A percentile compares a stretch with the other conserved stretches of the same genome.
These are phyloP conservation scores for Dryas drummondii DNA, from an alignment of 306 rosid genomes.

Conservation along the genomic window DNA sequence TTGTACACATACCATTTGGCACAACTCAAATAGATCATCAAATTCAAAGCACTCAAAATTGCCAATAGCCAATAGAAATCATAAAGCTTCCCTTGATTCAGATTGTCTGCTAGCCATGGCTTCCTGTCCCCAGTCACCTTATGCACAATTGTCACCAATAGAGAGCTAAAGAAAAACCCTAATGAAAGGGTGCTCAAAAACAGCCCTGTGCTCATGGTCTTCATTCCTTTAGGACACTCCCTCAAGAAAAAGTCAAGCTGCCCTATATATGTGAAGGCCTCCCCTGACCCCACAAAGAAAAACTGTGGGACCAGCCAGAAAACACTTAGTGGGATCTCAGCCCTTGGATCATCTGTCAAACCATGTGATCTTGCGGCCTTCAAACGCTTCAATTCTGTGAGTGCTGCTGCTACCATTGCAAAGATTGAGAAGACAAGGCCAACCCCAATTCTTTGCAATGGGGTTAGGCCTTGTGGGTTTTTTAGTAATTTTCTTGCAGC, in stretches of 20 bases:
- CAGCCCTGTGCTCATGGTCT: constrained; percentile 87
- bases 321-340: constrained; percentile 50
- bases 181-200: constrained; percentile 75
- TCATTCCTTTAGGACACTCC: constrained; percentile 93
- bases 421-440: constrained; percentile 58
- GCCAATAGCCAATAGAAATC: constrained; percentile 86
- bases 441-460: constrained; percentile 66
- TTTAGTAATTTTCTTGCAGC: constrained; percentile 37
- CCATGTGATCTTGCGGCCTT: constrained; percentile 37
- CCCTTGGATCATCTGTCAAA: constrained; percentile 28
- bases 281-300: constrained; percentile 77
- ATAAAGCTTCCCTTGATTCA: constrained; percentile 73
- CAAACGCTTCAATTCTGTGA: constrained; percentile 55
- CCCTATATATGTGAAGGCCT: constrained; percentile 82
- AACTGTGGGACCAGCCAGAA: constrained; percentile 84
- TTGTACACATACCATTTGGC: constrained; percentile 89
- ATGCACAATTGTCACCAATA: constrained; percentile 64
- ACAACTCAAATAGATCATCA: constrained; percentile 52
- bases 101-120: constrained; percentile 84
- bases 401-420: constrained; percentile 61
- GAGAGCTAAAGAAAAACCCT: constrained; percentile 78
- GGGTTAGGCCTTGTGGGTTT: constrained; percentile 54
- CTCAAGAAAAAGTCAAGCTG: constrained; percentile 75
- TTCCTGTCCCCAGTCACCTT: constrained; percentile 46
- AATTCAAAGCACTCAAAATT: constrained; percentile 60